Conservation (phyloP, 441 rosid genomes). For the Croton setiger region DNA sequence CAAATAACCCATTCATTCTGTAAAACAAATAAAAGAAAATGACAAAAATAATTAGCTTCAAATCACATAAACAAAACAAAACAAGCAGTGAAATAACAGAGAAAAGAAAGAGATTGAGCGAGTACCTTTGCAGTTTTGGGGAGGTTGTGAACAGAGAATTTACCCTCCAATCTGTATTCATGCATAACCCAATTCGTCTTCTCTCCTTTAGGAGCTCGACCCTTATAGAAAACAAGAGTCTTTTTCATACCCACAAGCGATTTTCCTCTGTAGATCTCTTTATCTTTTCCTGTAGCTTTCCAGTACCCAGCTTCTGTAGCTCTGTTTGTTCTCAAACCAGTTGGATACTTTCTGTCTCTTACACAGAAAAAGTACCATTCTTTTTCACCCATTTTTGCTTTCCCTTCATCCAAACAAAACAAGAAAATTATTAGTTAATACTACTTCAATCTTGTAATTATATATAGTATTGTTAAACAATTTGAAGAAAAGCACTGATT, state of each 20-base stretch:
- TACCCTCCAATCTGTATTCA: constrained; percentile 79
- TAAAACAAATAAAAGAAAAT: constrained; percentile 16
- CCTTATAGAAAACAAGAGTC: constrained; percentile 82
- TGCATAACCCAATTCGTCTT: constrained; percentile 93
- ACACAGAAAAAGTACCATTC: constrained; percentile 94
- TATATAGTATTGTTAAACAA: neutral
- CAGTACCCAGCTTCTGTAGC: constrained; percentile 92
- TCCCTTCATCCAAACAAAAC: constrained; percentile 43
- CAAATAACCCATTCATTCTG: constrained; percentile 95
- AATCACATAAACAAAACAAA: neutral
- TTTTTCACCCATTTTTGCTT: constrained; percentile 94
- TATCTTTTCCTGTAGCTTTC: constrained; percentile 98
- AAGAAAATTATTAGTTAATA: neutral
- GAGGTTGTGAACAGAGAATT: constrained; percentile 59
- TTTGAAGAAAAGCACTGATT: neutral
- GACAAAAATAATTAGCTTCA: neutral
- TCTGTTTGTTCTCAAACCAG: constrained; percentile 80
- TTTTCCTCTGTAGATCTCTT: constrained; percentile 70
- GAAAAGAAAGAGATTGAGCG: constrained; percentile 1
- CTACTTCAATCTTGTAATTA: neutral
- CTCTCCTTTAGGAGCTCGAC: constrained; percentile 85
- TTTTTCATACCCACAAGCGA: constrained; percentile 92
- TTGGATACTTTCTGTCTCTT: constrained; percentile 86
- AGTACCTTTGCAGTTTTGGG: constrained; percentile 78
- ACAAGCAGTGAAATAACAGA: neutral